Percentiles rank a stretch among this genome's conserved stretches.
These are phyloP conservation scores for Didymella pomorum DNA, from an alignment of 2,329 filamentous ascomycete genomes.

Conservation along the genomic window DNA sequence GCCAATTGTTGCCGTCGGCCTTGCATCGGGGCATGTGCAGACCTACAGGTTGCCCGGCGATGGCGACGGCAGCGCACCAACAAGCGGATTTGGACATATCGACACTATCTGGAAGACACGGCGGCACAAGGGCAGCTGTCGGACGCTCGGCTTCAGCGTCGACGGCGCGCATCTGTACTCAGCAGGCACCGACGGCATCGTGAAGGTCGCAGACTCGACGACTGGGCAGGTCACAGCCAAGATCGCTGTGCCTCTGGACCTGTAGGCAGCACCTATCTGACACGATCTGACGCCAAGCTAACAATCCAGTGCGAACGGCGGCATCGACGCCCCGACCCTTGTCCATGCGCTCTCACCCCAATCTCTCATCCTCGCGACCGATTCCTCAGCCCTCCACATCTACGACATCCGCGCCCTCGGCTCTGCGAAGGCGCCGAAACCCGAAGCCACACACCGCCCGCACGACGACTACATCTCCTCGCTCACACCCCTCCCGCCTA, in stretches of 20 bases:
- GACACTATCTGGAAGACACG: constrained; percentile 86
- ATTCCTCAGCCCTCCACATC: constrained; percentile 87
- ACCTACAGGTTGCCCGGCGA: constrained; percentile 73
- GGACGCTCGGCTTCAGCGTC: constrained; percentile 77
- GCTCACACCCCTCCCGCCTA: constrained; percentile 81
- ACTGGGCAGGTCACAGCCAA: constrained; percentile 79
- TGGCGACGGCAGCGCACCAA: constrained; percentile 61
- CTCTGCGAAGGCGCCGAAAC: constrained; percentile 62
- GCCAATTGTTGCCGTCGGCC: constrained; percentile 84
- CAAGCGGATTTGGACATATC: constrained; percentile 75
- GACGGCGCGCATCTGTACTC: constrained; percentile 75
- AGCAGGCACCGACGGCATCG: constrained; percentile 68
- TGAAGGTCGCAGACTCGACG: constrained; percentile 66
- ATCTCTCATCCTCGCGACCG: constrained; percentile 86
- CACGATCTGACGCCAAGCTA: neutral
- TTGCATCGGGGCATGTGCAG: constrained; percentile 85
- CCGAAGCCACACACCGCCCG: constrained; percentile 79
- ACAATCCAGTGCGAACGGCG: constrained; percentile 50
- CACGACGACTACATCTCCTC: constrained; percentile 95
- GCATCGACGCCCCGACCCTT: constrained; percentile 77
- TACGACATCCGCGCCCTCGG: constrained; percentile 76
- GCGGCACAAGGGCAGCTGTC: constrained; percentile 93
- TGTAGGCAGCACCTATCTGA: constrained; percentile 25
- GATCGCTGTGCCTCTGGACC: constrained; percentile 72
- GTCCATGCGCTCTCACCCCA: constrained; percentile 87